These are phyloP conservation scores for Sporothrix variecibatus DNA, from an alignment of 2,329 filamentous ascomycete species.

Conservation along the genomic window DNA sequence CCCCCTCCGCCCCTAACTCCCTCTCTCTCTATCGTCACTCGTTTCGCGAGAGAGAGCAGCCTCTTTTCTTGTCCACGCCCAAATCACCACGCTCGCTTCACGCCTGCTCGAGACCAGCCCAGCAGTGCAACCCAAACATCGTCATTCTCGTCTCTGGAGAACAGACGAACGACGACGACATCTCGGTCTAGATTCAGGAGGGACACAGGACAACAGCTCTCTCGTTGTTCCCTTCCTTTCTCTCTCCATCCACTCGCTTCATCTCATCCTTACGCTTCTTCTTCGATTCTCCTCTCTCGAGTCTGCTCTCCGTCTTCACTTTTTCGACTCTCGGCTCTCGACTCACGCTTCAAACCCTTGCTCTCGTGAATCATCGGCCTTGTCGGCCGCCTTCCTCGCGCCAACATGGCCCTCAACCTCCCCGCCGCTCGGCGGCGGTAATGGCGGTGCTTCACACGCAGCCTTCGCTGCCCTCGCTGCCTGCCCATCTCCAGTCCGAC, in stretches of 20 bases:
- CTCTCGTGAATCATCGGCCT: slow-evolving; percentile 10
- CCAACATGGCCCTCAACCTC: slow-evolving; percentile 63
- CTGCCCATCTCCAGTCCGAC: slow-evolving; percentile 70
- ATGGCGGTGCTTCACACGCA: slow-evolving; percentile 71
- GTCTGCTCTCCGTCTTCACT: not conserved
- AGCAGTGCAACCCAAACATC: slow-evolving; percentile 17
- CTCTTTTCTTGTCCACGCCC: slow-evolving; percentile 11
- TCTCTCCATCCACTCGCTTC: not conserved
- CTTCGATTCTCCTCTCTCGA: not conserved
- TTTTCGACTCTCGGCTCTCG: not conserved
- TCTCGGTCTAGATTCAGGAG: not conserved
- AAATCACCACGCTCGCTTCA: slow-evolving; percentile 18
- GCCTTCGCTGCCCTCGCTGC: slow-evolving; percentile 83
- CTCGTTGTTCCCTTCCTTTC: not conserved
- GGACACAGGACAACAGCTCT: not conserved
- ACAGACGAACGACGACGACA: slow-evolving; percentile 3
- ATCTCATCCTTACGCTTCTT: not conserved
- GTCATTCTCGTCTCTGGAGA: not conserved
- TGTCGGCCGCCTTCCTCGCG: slow-evolving; percentile 19
- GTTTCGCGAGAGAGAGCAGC: slow-evolving; percentile 22
- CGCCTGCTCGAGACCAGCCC: not conserved
- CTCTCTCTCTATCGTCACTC: slow-evolving; percentile 16
- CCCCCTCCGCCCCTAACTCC: not conserved
- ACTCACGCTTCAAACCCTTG: not conserved
- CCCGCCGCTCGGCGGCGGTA: slow-evolving; percentile 47